Evolutionary conservation across 768 basidiomycete species (phyloP).

Genomic region (Hydnomerulius pinastri): DNA sequence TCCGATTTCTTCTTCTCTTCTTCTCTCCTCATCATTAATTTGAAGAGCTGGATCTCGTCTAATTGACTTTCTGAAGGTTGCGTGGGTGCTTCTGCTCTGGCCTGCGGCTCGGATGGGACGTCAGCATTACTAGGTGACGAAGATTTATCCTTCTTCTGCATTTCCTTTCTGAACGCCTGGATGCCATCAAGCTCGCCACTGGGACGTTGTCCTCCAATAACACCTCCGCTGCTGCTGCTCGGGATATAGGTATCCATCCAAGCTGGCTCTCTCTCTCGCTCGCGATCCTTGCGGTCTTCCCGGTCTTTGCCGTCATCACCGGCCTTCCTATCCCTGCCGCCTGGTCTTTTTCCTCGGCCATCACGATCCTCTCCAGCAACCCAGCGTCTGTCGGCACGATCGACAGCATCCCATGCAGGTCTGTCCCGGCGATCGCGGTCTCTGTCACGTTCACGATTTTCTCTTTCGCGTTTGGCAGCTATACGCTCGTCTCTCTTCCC

Average conservation of each 20-base stretch:
- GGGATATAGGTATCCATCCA: conserved; percentile 93
- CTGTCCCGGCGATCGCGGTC: conserved; percentile 50
- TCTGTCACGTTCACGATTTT: conserved; percentile 38
- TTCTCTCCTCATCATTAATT: conserved; percentile 79
- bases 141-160: conserved; percentile 75
- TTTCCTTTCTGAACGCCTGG: conserved; percentile 84
- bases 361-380: conserved; percentile 68
- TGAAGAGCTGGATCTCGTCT: conserved; percentile 86
- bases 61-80: conserved; percentile 42
- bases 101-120: conserved; percentile 14
- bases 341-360: conserved; percentile 55
- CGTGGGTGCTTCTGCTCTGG: conserved; percentile 19
- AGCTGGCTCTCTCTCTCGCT: conserved; percentile 83
- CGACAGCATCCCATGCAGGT: conserved; percentile 49
- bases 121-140: conserved; percentile 15
- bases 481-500: conserved; percentile 79
- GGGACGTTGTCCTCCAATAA: conserved; percentile 59
- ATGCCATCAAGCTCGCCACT: conserved; percentile 80
- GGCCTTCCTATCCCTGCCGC: conserved; percentile 59
- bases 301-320: conserved; percentile 51
- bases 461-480: conserved; percentile 59
- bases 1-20: conserved; percentile 50
- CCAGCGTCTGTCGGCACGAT: conserved; percentile 56
- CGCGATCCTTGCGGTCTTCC: conserved; percentile 51
- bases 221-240: conserved; percentile 52